Conservation (phyloP, 1,139 yeast species). For the Yamadazyma mexicana region DNA sequence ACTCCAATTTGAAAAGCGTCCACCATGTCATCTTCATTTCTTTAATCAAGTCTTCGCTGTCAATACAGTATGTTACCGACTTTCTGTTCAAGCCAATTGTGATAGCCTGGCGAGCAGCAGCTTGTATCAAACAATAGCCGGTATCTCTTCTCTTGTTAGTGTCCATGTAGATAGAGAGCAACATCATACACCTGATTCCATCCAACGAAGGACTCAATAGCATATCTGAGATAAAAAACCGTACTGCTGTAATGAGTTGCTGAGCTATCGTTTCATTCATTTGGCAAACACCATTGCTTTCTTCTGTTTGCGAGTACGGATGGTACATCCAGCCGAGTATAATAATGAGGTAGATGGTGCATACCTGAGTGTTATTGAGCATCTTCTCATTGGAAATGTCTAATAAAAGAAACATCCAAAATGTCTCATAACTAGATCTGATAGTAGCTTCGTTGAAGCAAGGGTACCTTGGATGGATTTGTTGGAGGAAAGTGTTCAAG, state of each 20-base stretch:
- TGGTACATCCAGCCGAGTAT: conserved; percentile 25
- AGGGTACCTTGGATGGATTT: conserved; percentile 40
- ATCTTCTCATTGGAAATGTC: conserved; percentile 7
- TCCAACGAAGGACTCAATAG: conserved; percentile 39
- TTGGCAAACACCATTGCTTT: not conserved
- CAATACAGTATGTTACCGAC: conserved; percentile 19
- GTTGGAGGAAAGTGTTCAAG: conserved; percentile 33
- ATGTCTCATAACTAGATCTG: conserved; percentile 13
- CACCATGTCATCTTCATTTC: conserved; percentile 17
- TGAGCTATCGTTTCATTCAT: conserved; percentile 3
- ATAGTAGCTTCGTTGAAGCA: conserved; percentile 33
- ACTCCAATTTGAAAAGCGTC: conserved; percentile 14
- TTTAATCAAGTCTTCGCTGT: conserved; percentile 8
- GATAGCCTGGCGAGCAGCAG: conserved; percentile 43
- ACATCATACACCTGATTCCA: conserved; percentile 39
- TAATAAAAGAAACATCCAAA: conserved; percentile 19
- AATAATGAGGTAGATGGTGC: conserved; percentile 43
- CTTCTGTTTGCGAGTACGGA: conserved; percentile 9
- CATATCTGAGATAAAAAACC: conserved; percentile 37
- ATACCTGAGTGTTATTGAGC: conserved; percentile 20
- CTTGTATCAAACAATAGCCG: conserved; percentile 39
- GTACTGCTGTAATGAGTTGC: conserved; percentile 22
- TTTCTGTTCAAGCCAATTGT: conserved; percentile 43
- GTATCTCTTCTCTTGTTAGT: conserved; percentile 43
- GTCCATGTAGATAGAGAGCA: conserved; percentile 39